Base-by-base conservation (phyloP, 1,284 basidiomycete genomes). In the Termitomyces sp. region DNA sequence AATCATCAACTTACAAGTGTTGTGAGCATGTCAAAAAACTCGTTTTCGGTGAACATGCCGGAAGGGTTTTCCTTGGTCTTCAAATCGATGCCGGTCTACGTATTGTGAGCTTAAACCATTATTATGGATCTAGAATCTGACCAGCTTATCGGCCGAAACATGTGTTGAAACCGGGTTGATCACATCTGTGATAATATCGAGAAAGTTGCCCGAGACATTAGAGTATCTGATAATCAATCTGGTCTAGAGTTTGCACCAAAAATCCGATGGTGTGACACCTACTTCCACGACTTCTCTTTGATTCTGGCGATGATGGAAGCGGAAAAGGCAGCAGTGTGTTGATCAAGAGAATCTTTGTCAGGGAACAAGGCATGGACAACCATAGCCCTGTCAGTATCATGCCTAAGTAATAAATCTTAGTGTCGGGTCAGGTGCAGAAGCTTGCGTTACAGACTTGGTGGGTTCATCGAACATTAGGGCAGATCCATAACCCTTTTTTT, bases 171-270 rank as follows among this genome's bases (percentile, higher is more conserved):
- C 68, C 7, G 76, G 64, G 58, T 84, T 84, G 62, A 83, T 72
- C 7, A 87, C 81, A 53, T 84, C 79, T 34, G 74, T 72, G 18
- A 86, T 79, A 43, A 88, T 70, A 62, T 88, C 82, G 47, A 87
- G 62, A 48, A 75, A 77, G 9, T 64, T 71, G 3, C 70, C 73
- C 3, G 67, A 52, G n/a, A 72, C 64, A 21, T 72, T 72, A 46
- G 64, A 44, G 44, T 65, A 65, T 9, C 64, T 67, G 18, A 31
- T 28, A 35, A 33, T 31, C 13, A 26, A 11, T 14, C 35, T 28
- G 24, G 3, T 18, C 13, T 14, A 26, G 45, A 13, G n/a, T 13
- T 7, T 2, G 16, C 21, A 16, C 9, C 13, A 7, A 5, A 34
- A 5, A 14, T 11, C 7, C 4, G 1, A 16, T n/a, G 26, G 7